Conservation (phyloP, 108 stramenopile species). For the Mediolabrus comicus region DNA sequence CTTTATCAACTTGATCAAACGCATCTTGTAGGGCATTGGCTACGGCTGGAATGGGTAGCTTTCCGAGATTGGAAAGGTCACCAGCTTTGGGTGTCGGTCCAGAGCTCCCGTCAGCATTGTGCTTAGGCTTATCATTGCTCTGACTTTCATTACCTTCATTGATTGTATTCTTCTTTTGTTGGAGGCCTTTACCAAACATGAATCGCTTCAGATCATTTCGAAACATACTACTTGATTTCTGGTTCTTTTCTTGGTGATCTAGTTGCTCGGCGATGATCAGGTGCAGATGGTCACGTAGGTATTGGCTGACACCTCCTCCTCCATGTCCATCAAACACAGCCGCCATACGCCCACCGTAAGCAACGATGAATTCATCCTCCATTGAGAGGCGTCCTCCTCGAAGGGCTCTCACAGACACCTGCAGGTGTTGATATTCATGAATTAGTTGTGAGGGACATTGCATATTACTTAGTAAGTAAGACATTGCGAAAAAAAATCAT, state of each 20-base stretch:
- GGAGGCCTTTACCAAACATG: slow-evolving; percentile 39
- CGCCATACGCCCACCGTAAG: slow-evolving; percentile 63
- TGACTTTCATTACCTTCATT: slow-evolving; percentile 24
- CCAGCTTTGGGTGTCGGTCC: slow-evolving; percentile 14
- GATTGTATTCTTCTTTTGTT: slow-evolving; percentile 4
- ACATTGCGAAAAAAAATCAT: not conserved
- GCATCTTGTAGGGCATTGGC: slow-evolving; percentile 62
- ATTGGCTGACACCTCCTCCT: slow-evolving; percentile 77
- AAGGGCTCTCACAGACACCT: slow-evolving; percentile 77
- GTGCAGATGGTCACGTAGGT: slow-evolving; percentile 71
- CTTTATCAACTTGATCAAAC: slow-evolving; percentile 64
- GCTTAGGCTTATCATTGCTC: slow-evolving; percentile 23
- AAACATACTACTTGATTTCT: slow-evolving; percentile 6
- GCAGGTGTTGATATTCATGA: not conserved
- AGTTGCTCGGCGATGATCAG: slow-evolving; percentile 49
- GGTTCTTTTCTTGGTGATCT: slow-evolving; percentile 27
- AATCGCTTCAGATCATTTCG: slow-evolving; percentile 35
- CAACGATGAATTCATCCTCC: slow-evolving; percentile 82
- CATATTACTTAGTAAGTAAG: no score
- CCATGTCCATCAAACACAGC: slow-evolving; percentile 99
- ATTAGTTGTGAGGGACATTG: not conserved
- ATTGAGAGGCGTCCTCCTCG: slow-evolving; percentile 78
- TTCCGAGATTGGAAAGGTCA: slow-evolving; percentile 27
- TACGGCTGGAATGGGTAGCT: slow-evolving; percentile 56
- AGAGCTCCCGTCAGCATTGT: not conserved